phyloP scores from a whole-genome alignment of 192 early-diverging fungal genomes.

The Thamnidium elegans region DNA sequence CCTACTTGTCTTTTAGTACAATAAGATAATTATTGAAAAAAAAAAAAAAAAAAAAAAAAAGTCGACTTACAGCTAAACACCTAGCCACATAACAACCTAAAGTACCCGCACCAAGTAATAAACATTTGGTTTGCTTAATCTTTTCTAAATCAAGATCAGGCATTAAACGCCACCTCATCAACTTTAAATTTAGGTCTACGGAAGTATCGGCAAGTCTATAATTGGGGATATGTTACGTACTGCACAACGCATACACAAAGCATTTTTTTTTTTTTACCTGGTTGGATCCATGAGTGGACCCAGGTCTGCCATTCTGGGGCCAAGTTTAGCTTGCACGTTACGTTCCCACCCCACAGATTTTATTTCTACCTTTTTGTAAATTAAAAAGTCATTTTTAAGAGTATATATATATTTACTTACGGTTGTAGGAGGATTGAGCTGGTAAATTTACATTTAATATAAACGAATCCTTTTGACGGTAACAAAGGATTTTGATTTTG shows the following conservation, averaged over 20 bases:
- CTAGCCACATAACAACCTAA: slow-evolving; percentile 92
- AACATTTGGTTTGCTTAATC: slow-evolving; percentile 71
- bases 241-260: too few relatives aligned
- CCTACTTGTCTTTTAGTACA: slow-evolving; percentile 48
- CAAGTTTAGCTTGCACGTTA: slow-evolving; percentile 71
- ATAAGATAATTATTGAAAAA: background rate
- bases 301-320: slow-evolving; percentile 79
- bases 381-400: too few relatives aligned
- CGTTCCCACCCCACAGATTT: slow-evolving; percentile 94
- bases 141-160: slow-evolving; percentile 80
- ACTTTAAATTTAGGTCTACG: slow-evolving; percentile 90
- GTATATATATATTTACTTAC: too few relatives aligned
- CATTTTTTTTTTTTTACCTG: slow-evolving; percentile 34
- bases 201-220: slow-evolving; percentile 80
- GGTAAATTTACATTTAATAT: slow-evolving; percentile 49
- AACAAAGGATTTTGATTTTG: slow-evolving; percentile 60
- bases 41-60: slow-evolving; percentile 4
- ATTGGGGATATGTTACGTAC: too few relatives aligned
- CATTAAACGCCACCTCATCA: slow-evolving; percentile 95
- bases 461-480: slow-evolving; percentile 43
- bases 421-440: slow-evolving; percentile 19
- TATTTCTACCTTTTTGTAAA: too few relatives aligned
- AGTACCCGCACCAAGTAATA: slow-evolving; percentile 93
- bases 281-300: slow-evolving; percentile 78
- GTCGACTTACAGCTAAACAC: slow-evolving; percentile 66